These are phyloP conservation scores for Colletotrichum simmondsii DNA, from an alignment of 2,329 filamentous ascomycete genomes.

Conservation along the genomic window DNA sequence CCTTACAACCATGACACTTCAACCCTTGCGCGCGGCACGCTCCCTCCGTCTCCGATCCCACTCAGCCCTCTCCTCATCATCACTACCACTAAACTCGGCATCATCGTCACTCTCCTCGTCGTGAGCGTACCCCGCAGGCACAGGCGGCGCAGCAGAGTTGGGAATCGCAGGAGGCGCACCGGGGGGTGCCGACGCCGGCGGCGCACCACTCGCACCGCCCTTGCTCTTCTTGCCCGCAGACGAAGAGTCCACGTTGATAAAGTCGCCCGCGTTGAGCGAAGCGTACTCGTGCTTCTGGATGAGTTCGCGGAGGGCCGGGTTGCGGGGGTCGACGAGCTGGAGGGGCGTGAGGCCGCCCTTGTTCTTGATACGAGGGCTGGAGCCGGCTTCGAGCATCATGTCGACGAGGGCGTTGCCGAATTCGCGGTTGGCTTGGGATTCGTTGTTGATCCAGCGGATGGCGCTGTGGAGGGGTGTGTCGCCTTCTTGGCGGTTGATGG, in stretches of 20 bases:
- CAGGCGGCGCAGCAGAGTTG: constrained; percentile 33
- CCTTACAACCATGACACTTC: background rate
- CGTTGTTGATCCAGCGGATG: constrained; percentile 79
- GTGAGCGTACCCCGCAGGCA: constrained; percentile 36
- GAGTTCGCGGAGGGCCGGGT: constrained; percentile 68
- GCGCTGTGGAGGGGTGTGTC: constrained; percentile 86
- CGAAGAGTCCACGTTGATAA: constrained; percentile 52
- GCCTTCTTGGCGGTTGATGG: constrained; percentile 74
- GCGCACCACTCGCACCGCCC: background rate
- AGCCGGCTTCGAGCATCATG: constrained; percentile 86
- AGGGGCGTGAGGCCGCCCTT: constrained; percentile 77
- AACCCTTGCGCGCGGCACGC: constrained; percentile 44
- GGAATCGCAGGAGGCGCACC: constrained; percentile 23
- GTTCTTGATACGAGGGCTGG: constrained; percentile 69
- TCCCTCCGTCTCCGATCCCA: constrained; percentile 65
- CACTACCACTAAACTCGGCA: constrained; percentile 72
- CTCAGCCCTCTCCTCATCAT: constrained; percentile 72
- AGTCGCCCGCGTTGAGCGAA: constrained; percentile 67
- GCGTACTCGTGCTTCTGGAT: constrained; percentile 79
- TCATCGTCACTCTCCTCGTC: constrained; percentile 56
- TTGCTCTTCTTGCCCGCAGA: constrained; percentile 12
- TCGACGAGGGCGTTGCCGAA: constrained; percentile 75
- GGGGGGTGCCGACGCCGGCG: background rate
- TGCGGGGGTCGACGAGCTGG: constrained; percentile 79
- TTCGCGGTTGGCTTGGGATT: constrained; percentile 70